Evolutionary conservation across 176 grass and related monocot genomes (phyloP), one percentile per base, ranked within the genome.

Genomic region (Puccinellia tenuiflora): DNA sequence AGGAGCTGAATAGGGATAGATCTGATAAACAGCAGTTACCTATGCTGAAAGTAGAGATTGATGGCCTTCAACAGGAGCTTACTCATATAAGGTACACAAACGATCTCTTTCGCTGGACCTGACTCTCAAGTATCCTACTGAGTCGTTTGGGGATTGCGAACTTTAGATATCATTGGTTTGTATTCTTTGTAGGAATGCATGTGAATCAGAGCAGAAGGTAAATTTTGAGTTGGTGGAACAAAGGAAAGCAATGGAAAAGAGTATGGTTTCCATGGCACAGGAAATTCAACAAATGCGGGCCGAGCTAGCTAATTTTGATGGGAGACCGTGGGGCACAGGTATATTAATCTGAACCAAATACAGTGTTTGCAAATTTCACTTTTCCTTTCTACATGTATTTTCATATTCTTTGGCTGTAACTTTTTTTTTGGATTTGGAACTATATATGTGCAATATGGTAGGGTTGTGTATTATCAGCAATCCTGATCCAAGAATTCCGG

Each of bases 151-250:
- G 61, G 42, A 26, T 33, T 68, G 70, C 61, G 68, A 79, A 20
- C 62, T 83, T 76, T 17, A 65, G 69, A 45, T 77, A 42, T 60
- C 39, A 73, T 77, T 55, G 76, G 39, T 24, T 86, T 83, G 30
- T 66, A 51, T 88, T 59, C 24, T 81, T 30, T 30, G 30, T 55
- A 94, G 92, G 46, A 85, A 21, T 85, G 46, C 89, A 83, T 85
- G 80, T 25, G 89, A 79, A 46, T 66, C 89, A 28, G 89, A 94
- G 68, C 80, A 77, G 78, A 91, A 94, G 55, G 87, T 69, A 60
- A 94, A 94, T 50, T 66, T 92, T 60, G 87, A 91, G 73, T 57
- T 94, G 85, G 83, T 94, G 79, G 92, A 92, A 83, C 92, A 94
- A 85, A 89, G 82, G 85, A 88, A 92, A 85, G 70, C 82, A 83